Evolutionary conservation across 2,329 filamentous ascomycete genomes (phyloP), one percentile per base, ranked within the genome.

Genomic region (Periconia sp.): DNA sequence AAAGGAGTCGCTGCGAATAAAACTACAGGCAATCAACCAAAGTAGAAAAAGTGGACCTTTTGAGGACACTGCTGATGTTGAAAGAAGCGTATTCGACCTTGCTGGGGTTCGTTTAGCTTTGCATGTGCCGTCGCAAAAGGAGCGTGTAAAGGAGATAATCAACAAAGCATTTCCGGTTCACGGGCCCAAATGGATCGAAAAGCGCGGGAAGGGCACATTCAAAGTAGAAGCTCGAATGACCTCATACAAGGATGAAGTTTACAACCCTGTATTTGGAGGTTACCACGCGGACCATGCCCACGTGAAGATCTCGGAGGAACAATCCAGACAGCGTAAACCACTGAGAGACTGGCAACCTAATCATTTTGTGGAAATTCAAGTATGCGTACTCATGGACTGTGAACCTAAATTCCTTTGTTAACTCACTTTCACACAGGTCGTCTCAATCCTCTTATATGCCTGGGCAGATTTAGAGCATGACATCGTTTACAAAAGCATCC

Each of bases 401-500:
- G n/a, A n/a, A n/a, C n/a, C n/a, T n/a, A n/a, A n/a, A n/a, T n/a
- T n/a, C n/a, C n/a, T n/a, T n/a, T n/a, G n/a, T n/a, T n/a, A n/a
- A n/a, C n/a, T n/a, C n/a, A n/a, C n/a, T n/a, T n/a, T n/a, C n/a
- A n/a, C n/a, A n/a, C 59, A 64, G 30, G 48, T 63, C 8, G 41
- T 43, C 3, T 52, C 55, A 1, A 37, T 56, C 2, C 30, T 61
- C 1, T 48, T 54, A 22, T 45, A 58, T 31, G 48, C 50, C 5
- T 59, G 57, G 52, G 52, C 60, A 2, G 50, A 62, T 15, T 40
- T 57, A 3, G 50, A 59, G 5, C 61, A 65, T 22, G 56, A 63
- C 19, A 36, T 56, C 17, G 36, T 52, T 16, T 63, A 63, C 34
- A 63, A 63, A 10, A 23, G 7, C 4, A 16, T 38, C 10, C 11